Evolutionary conservation across 106 monocot species (phyloP).

Genomic region (Agapanthus africanus): DNA sequence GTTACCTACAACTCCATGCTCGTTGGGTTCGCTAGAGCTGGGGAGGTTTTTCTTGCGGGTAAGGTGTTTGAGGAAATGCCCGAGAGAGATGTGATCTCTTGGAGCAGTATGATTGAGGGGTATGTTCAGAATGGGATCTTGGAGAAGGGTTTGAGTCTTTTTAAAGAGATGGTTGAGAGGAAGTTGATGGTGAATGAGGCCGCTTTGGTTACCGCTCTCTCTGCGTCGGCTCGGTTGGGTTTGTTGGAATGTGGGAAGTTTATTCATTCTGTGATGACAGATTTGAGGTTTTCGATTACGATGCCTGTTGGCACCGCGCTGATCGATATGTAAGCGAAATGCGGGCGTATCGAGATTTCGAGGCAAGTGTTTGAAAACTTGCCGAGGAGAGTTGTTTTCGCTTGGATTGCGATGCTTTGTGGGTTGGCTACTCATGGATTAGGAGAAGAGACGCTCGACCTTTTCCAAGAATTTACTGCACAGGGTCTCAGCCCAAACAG

Average conservation of each 20-base stretch:
- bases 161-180: conserved; percentile 31
- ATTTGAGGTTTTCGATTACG: conserved; percentile 23
- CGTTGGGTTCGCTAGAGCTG: conserved; percentile 35
- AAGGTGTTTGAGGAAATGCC: conserved; percentile 55
- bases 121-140: conserved; percentile 38
- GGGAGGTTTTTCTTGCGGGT: conserved; percentile 21
- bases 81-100: conserved; percentile 43
- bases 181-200: conserved; percentile 39
- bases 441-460: conserved; percentile 36
- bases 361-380: conserved; percentile 34
- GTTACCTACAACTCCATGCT: conserved; percentile 58
- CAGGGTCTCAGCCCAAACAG: conserved; percentile 31
- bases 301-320: conserved; percentile 37
- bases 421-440: conserved; percentile 52
- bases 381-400: conserved; percentile 37
- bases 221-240: conserved; percentile 51
- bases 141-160: conserved; percentile 45
- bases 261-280: conserved; percentile 31
- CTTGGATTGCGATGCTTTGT: conserved; percentile 66
- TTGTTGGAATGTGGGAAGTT: conserved; percentile 45
- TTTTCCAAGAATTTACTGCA: conserved; percentile 32
- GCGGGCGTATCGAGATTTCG: conserved; percentile 39
- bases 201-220: conserved; percentile 49
- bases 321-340: conserved; percentile 77
- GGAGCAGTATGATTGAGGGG: conserved; percentile 61